Evolutionary conservation across 2,329 filamentous ascomycete genomes (phyloP).

Genomic region (Hirsutella thompsonii): DNA sequence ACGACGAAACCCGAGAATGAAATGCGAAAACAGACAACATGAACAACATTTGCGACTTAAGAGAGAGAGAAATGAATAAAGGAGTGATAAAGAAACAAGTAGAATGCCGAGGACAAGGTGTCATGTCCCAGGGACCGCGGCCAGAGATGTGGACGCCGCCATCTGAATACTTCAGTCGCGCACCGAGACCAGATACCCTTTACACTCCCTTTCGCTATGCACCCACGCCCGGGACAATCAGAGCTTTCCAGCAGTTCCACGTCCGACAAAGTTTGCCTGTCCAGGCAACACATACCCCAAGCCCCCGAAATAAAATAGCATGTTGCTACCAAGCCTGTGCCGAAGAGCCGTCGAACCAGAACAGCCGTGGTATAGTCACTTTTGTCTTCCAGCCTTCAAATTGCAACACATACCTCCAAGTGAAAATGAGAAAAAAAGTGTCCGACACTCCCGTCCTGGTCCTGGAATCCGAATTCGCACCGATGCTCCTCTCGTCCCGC

Average conservation of each 20-base stretch:
- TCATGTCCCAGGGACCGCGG: background rate
- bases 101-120: background rate
- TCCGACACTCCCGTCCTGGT: slow-evolving; percentile 25
- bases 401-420: slow-evolving; percentile 18
- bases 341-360: slow-evolving; percentile 20
- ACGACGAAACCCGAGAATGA: background rate
- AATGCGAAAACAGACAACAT: background rate
- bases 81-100: background rate
- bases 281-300: slow-evolving; percentile 11
- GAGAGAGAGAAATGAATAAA: background rate
- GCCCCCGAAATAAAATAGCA: slow-evolving; percentile 15
- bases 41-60: background rate
- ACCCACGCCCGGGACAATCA: slow-evolving; percentile 23
- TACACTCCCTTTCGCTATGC: slow-evolving; percentile 26
- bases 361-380: slow-evolving; percentile 24
- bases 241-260: slow-evolving; percentile 29
- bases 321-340: slow-evolving; percentile 17
- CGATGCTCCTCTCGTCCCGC: slow-evolving; percentile 15
- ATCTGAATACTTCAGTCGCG: slow-evolving; percentile 17
- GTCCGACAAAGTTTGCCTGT: slow-evolving; percentile 6
- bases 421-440: slow-evolving; percentile 16
- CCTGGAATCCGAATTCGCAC: slow-evolving; percentile 23
- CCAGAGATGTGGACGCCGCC: slow-evolving; percentile 9
- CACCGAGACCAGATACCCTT: slow-evolving; percentile 12
- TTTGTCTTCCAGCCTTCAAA: slow-evolving; percentile 27